phyloP scores from a whole-genome alignment of 768 basidiomycete species.

The Collybia nuda region DNA sequence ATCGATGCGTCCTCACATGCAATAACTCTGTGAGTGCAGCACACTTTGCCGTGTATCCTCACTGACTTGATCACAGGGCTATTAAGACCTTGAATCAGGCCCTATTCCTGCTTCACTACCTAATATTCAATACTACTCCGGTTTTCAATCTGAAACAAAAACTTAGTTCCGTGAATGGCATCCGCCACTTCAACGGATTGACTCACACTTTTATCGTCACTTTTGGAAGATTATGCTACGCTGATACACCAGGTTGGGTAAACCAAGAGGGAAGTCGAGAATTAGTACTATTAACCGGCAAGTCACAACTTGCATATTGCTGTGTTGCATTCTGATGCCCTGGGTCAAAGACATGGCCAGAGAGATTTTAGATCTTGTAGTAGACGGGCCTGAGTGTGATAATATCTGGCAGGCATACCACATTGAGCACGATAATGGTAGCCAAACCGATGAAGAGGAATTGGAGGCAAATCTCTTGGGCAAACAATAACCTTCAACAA shows the following conservation, averaged over 20 bases:
- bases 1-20: constrained; percentile 30
- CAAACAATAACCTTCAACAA: constrained; percentile 1
- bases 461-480: constrained; percentile 52
- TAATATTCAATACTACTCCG: constrained; percentile 52
- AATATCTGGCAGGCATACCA: constrained; percentile 64
- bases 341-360: constrained; percentile 49
- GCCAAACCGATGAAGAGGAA: constrained; percentile 54
- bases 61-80: constrained; percentile 34
- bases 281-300: constrained; percentile 50
- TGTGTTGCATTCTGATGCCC: constrained; percentile 2
- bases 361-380: constrained; percentile 63
- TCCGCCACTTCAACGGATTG: constrained; percentile 57
- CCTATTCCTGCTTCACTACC: constrained; percentile 59
- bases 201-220: constrained; percentile 74
- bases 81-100: constrained; percentile 52
- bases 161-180: constrained; percentile 50
- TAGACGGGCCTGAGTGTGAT: constrained; percentile 73
- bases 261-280: constrained; percentile 34
- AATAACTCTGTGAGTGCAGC: constrained; percentile 33
- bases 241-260: constrained; percentile 65
- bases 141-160: constrained; percentile 54
- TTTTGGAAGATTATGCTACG: constrained; percentile 73
- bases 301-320: constrained; percentile 12
- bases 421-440: constrained; percentile 38
- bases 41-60: not conserved